phyloP scores from a whole-genome alignment of 2,329 filamentous ascomycete genomes.

The Hirsutella minnesotensis region DNA sequence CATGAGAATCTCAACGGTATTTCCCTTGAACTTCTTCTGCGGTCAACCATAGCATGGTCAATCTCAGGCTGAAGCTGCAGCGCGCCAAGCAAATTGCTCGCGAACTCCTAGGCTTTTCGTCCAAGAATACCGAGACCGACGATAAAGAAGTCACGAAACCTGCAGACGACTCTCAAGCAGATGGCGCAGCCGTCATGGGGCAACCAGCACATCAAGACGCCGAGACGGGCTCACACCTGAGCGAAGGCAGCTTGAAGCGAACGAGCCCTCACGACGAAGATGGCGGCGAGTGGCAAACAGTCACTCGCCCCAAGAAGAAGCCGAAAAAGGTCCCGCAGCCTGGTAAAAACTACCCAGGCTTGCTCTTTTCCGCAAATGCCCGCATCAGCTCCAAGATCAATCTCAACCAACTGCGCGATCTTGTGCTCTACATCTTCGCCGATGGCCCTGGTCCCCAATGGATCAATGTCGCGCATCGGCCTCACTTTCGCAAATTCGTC shows the following conservation, averaged over 20 bases:
- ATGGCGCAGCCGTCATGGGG: constrained; percentile 5
- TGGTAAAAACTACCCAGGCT: constrained; percentile 45
- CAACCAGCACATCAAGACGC: constrained; percentile 4
- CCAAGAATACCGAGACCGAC: background rate
- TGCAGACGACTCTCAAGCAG: background rate
- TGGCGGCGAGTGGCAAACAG: constrained; percentile 40
- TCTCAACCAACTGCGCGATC: constrained; percentile 48
- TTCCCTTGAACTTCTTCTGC: too few species aligned
- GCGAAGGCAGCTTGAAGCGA: constrained; percentile 35
- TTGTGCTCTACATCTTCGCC: constrained; percentile 55
- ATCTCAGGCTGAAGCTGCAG: constrained; percentile 7
- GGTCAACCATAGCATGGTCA: constrained; percentile 6
- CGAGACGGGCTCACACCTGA: constrained; percentile 12
- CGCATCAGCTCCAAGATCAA: constrained; percentile 51
- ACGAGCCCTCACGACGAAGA: constrained; percentile 30
- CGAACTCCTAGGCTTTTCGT: constrained; percentile 5
- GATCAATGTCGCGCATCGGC: constrained; percentile 50
- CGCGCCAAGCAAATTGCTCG: constrained; percentile 9
- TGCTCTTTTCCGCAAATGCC: constrained; percentile 44
- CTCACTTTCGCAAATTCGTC: constrained; percentile 66
- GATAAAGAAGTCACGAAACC: background rate
- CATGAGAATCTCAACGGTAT: too few species aligned
- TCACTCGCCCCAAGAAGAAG: constrained; percentile 44
- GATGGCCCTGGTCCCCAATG: constrained; percentile 54
- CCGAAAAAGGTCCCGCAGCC: constrained; percentile 48